Conservation (phyloP, 2,329 filamentous ascomycete genomes). For the Fusarium robinianum region DNA sequence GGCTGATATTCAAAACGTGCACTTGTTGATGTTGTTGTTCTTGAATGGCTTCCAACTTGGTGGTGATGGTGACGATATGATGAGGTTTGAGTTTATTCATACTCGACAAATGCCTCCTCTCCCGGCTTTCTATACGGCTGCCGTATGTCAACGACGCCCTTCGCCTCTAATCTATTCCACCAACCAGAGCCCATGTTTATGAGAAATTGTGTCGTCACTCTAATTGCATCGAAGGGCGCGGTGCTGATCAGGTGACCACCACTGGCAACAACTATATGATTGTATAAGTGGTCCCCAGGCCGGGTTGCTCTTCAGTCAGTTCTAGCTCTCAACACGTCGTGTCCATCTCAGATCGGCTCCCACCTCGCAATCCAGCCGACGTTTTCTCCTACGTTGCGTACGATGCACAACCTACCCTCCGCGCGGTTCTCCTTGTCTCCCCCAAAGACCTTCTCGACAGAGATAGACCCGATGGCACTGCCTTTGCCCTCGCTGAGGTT, state of each 20-base stretch:
- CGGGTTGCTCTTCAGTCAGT: background rate
- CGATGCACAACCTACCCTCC: conserved; percentile 70
- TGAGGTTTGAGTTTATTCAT: conserved; percentile 7
- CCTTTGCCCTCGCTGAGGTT: conserved; percentile 77
- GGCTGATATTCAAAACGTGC: background rate
- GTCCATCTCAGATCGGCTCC: conserved; percentile 61
- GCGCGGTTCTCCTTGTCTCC: conserved; percentile 39
- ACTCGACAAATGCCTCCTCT: conserved; percentile 10
- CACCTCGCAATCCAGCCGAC: conserved; percentile 80
- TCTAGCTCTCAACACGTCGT: background rate
- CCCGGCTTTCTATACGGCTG: conserved; percentile 18
- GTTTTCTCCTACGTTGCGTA: conserved; percentile 78
- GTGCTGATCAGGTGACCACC: conserved; percentile 3
- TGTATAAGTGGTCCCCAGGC: background rate
- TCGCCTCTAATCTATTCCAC: conserved; percentile 12
- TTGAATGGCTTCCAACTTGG: background rate
- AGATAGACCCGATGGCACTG: conserved; percentile 74
- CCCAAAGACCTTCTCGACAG: conserved; percentile 59
- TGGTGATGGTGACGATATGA: conserved; percentile 3
- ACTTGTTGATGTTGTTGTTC: too few relatives aligned
- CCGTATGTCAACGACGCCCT: conserved; percentile 39
- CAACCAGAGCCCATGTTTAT: background rate
- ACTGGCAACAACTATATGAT: background rate
- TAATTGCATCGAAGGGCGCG: conserved; percentile 14
- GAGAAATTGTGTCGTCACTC: conserved; percentile 12